Base-by-base conservation (phyloP, 768 basidiomycete genomes). In the Pleurotus tuber-regium region DNA sequence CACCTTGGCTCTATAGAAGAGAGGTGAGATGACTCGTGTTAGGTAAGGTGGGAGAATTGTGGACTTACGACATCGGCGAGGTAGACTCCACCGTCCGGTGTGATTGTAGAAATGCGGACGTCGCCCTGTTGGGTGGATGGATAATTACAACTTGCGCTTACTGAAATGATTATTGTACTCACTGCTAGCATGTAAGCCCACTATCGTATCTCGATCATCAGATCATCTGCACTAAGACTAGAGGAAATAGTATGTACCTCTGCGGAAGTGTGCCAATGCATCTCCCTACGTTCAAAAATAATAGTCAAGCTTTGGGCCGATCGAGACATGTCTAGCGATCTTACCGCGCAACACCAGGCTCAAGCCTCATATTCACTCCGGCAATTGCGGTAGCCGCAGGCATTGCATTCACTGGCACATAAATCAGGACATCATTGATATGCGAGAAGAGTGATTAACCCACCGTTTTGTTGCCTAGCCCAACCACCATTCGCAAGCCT, bases 161-260 rank as follows among this genome's bases (percentile, higher is more conserved):
- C n/a, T n/a, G n/a, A n/a, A n/a, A n/a, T n/a, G 12, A 5, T 9
- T 23, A 40, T n/a, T 11, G 6, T 36, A 35, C 31, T 3, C 43
- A 70, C 74, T 59, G 74, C 73, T n/a, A 83, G 56, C 57, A 83
- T 66, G 54, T 80, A 82, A 3, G 72, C 79, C 81, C 80, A 83
- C 70, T 76, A 31, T 23, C 7, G 4, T 24, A 23, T 19, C 21
- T 35, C 12, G 8, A 18, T 19, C 10, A 10, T 23, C n/a, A n/a
- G 23, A 23, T 18, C 3, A 16, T 31, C 16, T 14, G 19, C 16
- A 7, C 24, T 33, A 9, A 10, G 31, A 24, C 12, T 18, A 29
- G 1, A 19, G 14, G 24, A 3, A 30, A 41, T 23, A 6, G 40
- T n/a, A 55, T 57, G 39, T 54, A 72, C 73, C 66, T 78, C 78